phyloP scores from a whole-genome alignment of 257 asterid genomes.

The Datura wrightii region DNA sequence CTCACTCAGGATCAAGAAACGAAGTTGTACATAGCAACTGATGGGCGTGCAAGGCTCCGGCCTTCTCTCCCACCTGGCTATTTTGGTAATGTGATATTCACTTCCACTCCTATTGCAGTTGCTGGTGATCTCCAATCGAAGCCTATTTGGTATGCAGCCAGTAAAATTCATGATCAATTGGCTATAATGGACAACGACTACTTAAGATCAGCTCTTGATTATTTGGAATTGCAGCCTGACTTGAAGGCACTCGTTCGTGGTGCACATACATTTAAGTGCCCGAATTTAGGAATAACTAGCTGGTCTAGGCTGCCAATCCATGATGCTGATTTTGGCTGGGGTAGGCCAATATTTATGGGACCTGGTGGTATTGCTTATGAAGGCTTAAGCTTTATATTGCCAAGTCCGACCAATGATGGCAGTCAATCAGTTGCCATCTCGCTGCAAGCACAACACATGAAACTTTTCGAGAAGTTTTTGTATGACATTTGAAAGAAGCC shows the following conservation, averaged over 20 bases:
- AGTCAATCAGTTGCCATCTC: conserved; percentile 82
- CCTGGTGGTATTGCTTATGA: conserved; percentile 92
- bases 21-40: conserved; percentile 81
- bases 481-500: conserved; percentile 56
- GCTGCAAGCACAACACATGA: conserved; percentile 76
- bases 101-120: conserved; percentile 72
- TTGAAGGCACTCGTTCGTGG: conserved; percentile 82
- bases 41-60: conserved; percentile 72
- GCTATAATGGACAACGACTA: conserved; percentile 81
- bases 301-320: conserved; percentile 90
- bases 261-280: conserved; percentile 87
- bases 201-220: conserved; percentile 84
- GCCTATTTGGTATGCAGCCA: conserved; percentile 74
- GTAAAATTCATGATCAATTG: conserved; percentile 71
- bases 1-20: conserved; percentile 69
- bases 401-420: conserved; percentile 70
- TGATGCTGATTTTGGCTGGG: conserved; percentile 93
- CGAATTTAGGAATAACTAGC: conserved; percentile 89
- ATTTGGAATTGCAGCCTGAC: conserved; percentile 85
- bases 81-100: conserved; percentile 86
- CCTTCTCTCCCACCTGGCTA: conserved; percentile 81
- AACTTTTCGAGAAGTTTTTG: conserved; percentile 67
- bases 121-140: conserved; percentile 65
- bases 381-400: conserved; percentile 79
- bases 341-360: conserved; percentile 87